These are phyloP conservation scores for Rhodotorula mucilaginosa DNA, from an alignment of 1,284 basidiomycete species.

Conservation along the genomic window DNA sequence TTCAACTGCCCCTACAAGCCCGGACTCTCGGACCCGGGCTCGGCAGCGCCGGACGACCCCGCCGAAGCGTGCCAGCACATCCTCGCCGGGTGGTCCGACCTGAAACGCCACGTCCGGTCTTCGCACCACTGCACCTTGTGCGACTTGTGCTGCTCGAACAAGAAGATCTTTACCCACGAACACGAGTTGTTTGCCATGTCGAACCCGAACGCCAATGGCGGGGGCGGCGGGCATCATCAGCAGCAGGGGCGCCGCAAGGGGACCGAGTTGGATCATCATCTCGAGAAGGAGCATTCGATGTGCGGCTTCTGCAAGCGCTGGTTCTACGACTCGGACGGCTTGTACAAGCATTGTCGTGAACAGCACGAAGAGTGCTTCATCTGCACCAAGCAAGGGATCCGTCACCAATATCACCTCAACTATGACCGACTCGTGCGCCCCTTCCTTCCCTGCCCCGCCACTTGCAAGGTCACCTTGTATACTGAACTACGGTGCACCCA, in stretches of 20 bases:
- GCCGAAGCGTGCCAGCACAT: slow-evolving; percentile 54
- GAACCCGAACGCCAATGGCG: background rate
- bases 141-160: slow-evolving; percentile 81
- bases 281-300: slow-evolving; percentile 62
- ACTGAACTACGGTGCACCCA: no score
- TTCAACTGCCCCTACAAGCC: slow-evolving; percentile 52
- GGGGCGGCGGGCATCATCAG: background rate
- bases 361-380: slow-evolving; percentile 95
- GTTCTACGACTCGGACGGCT: slow-evolving; percentile 86
- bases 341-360: slow-evolving; percentile 92
- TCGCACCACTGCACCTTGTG: slow-evolving; percentile 78
- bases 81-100: slow-evolving; percentile 80
- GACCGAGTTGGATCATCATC: slow-evolving; percentile 64
- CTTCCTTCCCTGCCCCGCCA: slow-evolving; percentile 8
- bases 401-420: slow-evolving; percentile 74
- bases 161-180: slow-evolving; percentile 96
- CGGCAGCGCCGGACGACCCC: slow-evolving; percentile 44
- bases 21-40: slow-evolving; percentile 3
- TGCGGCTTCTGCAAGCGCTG: slow-evolving; percentile 88
- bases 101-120: slow-evolving; percentile 74
- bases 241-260: background rate
- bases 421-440: slow-evolving; percentile 45
- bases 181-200: slow-evolving; percentile 75
- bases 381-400: slow-evolving; percentile 71
- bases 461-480: no score